A percentile compares a stretch with the other conserved stretches of the same genome.
These are phyloP conservation scores for Straminergon stramineum DNA, from an alignment of 225 moss, liverwort and hornwort species.

Conservation along the genomic window DNA sequence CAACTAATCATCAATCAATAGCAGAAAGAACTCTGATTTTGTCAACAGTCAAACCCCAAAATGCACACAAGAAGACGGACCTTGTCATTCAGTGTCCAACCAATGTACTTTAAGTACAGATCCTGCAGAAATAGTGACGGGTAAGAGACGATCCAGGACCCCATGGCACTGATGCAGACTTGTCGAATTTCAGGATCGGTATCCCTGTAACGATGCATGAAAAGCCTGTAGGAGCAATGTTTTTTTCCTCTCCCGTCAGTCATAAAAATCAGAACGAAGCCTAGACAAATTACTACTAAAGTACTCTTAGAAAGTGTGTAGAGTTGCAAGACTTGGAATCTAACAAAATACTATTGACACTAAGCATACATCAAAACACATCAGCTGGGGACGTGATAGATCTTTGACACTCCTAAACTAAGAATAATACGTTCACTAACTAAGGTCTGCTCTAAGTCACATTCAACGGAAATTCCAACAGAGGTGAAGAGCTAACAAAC, in stretches of 20 bases:
- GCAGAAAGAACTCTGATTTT: neutral
- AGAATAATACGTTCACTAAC: neutral
- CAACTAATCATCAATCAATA: neutral
- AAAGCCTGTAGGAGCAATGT: conserved; percentile 49
- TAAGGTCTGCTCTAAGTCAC: neutral
- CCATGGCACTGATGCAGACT: conserved; percentile 88
- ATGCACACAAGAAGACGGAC: conserved; percentile 20
- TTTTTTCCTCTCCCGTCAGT: neutral
- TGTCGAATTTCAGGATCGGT: conserved; percentile 91
- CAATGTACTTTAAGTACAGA: conserved; percentile 93
- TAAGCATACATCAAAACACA: neutral
- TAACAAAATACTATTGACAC: neutral
- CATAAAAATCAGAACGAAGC: neutral
- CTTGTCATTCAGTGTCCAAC: conserved; percentile 98
- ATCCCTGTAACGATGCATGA: conserved; percentile 98
- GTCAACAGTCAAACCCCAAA: neutral
- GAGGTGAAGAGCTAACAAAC: conserved; percentile 29
- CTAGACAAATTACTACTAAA: neutral
- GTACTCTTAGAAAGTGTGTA: neutral
- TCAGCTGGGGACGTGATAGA: neutral
- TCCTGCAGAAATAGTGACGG: conserved; percentile 97
- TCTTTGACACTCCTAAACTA: neutral
- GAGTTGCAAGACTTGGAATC: neutral
- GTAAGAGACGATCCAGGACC: conserved; percentile 91
- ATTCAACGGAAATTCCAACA: neutral